A percentile compares a stretch with the other conserved stretches of the same genome.
Conservation (phyloP, 441 rosid species). For the Corymbia citriodora region DNA sequence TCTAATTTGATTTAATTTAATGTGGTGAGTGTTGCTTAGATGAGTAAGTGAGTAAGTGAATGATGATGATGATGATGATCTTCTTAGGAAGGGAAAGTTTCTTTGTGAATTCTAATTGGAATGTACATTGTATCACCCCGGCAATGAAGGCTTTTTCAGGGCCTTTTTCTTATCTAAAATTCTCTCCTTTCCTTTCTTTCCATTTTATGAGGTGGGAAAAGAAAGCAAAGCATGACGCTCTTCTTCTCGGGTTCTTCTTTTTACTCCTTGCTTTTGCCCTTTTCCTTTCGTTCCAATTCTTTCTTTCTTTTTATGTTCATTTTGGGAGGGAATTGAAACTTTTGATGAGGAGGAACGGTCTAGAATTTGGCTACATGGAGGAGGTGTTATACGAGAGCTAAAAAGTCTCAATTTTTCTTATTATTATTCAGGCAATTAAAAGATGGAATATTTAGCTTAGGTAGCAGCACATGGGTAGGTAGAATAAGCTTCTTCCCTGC, state of each 20-base stretch:
- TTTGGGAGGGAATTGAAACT: neutral
- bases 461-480: neutral
- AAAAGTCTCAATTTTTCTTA: neutral
- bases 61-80: neutral
- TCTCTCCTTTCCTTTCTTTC: neutral
- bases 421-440: neutral
- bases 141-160: neutral
- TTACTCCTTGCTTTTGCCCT: neutral
- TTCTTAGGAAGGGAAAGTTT: neutral
- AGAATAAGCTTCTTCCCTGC: neutral
- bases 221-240: neutral
- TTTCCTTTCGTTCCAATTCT: neutral
- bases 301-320: neutral
- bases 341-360: neutral
- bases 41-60: neutral
- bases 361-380: neutral
- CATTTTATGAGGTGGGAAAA: neutral
- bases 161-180: neutral
- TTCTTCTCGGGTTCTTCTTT: neutral
- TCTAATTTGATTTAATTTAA: neutral
- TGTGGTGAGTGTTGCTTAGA: neutral
- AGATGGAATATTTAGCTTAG: neutral
- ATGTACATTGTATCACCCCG: neutral
- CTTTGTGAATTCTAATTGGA: neutral
- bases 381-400: neutral